A percentile compares a stretch with the other conserved stretches of the same genome.
phyloP scores from a whole-genome alignment of 2,329 filamentous ascomycete genomes.

The Setomelanomma holmii region DNA sequence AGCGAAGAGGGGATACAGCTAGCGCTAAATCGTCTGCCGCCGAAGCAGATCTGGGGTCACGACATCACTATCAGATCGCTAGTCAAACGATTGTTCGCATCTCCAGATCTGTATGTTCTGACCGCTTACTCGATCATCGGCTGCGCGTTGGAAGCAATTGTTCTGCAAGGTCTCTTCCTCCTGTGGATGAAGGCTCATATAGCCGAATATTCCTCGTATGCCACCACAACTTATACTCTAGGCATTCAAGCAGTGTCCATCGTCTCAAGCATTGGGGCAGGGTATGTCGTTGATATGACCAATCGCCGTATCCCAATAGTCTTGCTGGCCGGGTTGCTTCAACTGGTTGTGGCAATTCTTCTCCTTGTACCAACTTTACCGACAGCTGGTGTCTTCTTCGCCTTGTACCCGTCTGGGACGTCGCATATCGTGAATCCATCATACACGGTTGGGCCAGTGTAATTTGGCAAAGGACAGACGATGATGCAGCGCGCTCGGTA shows the following conservation, averaged over 20 bases:
- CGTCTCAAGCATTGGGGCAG: slow-evolving; percentile 53
- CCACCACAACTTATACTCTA: slow-evolving; percentile 65
- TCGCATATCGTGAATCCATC: slow-evolving; percentile 52
- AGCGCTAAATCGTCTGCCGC: slow-evolving; percentile 33
- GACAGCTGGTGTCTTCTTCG: slow-evolving; percentile 45
- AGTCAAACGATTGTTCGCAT: slow-evolving; percentile 26
- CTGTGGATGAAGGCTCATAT: slow-evolving; percentile 34
- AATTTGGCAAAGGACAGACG: slow-evolving; percentile 47
- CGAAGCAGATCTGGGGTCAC: slow-evolving; percentile 32
- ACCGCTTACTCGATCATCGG: slow-evolving; percentile 49
- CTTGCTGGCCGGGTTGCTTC: slow-evolving; percentile 40
- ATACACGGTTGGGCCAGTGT: slow-evolving; percentile 52
- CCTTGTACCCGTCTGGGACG: slow-evolving; percentile 49
- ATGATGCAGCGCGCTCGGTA: slow-evolving; percentile 52
- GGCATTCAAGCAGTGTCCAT: slow-evolving; percentile 66
- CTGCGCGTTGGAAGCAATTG: slow-evolving; percentile 47
- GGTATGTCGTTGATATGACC: slow-evolving; percentile 49
- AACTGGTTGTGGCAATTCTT: slow-evolving; percentile 43
- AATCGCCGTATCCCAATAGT: slow-evolving; percentile 47
- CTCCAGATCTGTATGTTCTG: slow-evolving; percentile 48
- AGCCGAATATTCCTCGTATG: slow-evolving; percentile 45
- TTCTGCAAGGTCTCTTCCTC: slow-evolving; percentile 33
- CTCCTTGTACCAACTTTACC: slow-evolving; percentile 44
- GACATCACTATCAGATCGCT: slow-evolving; percentile 33
- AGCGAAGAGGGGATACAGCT: slow-evolving; percentile 35